Evolutionary conservation across 441 rosid genomes (phyloP), one percentile per base, ranked within the genome.

Genomic region (Syzygium malaccense): DNA sequence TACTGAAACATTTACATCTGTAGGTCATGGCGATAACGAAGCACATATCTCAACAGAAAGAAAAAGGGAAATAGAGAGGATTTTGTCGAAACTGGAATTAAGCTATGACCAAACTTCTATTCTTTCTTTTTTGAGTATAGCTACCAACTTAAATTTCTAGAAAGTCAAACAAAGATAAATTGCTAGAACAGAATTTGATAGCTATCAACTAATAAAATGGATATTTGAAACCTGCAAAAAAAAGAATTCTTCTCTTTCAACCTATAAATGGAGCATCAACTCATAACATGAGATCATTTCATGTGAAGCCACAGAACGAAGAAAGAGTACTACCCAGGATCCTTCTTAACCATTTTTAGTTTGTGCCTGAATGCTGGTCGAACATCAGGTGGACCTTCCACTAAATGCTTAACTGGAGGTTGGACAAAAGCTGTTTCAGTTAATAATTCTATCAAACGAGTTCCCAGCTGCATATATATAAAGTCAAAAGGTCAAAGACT

Each of bases 341-440:
- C 88, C 91, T 91, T 94, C 89, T 89, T 90, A 62, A 95, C 91
- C 62, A 91, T 91, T 93, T 92, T 96, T 89, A 94, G 92, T 89
- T 75, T 94, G 90, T 97, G 99, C 66, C 92, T 93, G 91, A 97
- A 96, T 57, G 99, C 99, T 88, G 99, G 99, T 85, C 98, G 98
- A 89, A 97, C 92, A 90, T 95, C 97, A 12, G 96, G 99, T 58
- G 97, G 95, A 88, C 90, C 71, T 87, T 95, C 96, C 15, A 91
- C 95, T 88, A 93, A 91, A 91, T 94, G 98, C 89, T 93, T 90
- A 85, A 93, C 88, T 7, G 99, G 98, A 92, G 96, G 93, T 92
- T 96, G 99, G 53, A 97, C 95, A 92, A 92, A 95, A 89, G 99
- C 98, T 89, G 96, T 86, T 92, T 96, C 98, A 32, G 93, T 96